Evolutionary conservation across 208 protist genomes (phyloP), one percentile per base, ranked within the genome.

Genomic region (Wallacemonas sp.): DNA sequence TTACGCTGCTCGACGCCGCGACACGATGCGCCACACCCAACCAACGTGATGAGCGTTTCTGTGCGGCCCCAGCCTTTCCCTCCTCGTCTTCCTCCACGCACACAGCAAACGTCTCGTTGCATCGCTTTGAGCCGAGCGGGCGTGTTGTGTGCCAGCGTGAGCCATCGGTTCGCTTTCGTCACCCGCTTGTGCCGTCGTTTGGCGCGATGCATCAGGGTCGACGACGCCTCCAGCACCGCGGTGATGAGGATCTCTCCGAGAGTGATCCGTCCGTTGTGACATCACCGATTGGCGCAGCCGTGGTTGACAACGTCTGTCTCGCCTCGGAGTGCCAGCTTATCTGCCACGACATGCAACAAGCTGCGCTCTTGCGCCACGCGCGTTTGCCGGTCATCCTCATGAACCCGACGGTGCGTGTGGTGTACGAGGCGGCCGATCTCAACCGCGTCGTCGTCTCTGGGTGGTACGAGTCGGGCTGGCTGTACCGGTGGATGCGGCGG

Each of bases 241-340:
- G 19, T 14, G 11, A n/a, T n/a, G n/a, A n/a, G n/a, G n/a, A n/a
- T n/a, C n/a, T n/a, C n/a, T n/a, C n/a, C n/a, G n/a, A n/a, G n/a
- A n/a, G n/a, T n/a, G n/a, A n/a, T n/a, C n/a, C n/a, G n/a, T n/a
- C n/a, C n/a, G n/a, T n/a, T n/a, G n/a, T n/a, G n/a, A n/a, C n/a
- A n/a, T n/a, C n/a, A n/a, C n/a, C n/a, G n/a, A n/a, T n/a, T n/a
- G n/a, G n/a, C n/a, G 30, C 19, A n/a, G 26, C 29, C 17, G 71
- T 78, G 17, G 30, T 24, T 1, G 70, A 82, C 48, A 69, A 88
- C 16, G 78, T 87, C 24, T 90, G 87, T 63, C 68, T 72, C 29
- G 70, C 80, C 19, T 93, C 87, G 12, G 83, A 93, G 75, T 93
- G 87, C 61, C 69, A 91, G 4, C 61, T 89, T 17, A 64, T 90